Percentiles rank a stretch among this genome's conserved stretches.
These are phyloP conservation scores for Cercospora sp. DNA, from an alignment of 2,329 filamentous ascomycete species.

Conservation along the genomic window DNA sequence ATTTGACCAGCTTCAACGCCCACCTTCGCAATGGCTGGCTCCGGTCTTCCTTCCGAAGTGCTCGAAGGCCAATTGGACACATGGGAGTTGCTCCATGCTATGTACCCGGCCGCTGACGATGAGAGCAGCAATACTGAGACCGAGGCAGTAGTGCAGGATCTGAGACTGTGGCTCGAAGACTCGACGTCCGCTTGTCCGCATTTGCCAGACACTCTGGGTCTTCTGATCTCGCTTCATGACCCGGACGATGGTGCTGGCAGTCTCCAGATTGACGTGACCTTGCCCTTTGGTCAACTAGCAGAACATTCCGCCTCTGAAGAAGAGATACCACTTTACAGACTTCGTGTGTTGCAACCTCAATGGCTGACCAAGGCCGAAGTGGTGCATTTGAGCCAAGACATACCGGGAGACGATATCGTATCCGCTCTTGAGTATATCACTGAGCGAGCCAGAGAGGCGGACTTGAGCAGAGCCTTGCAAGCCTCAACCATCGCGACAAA, in stretches of 20 bases:
- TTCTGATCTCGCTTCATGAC: neutral
- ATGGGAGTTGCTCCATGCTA: constrained; percentile 55
- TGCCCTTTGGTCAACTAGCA: constrained; percentile 3
- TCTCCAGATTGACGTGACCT: constrained; percentile 7
- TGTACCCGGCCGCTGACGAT: constrained; percentile 50
- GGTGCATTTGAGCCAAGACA: constrained; percentile 41
- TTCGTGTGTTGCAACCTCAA: constrained; percentile 51
- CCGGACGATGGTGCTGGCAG: neutral
- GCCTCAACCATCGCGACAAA: neutral
- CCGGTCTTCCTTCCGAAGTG: constrained; percentile 11
- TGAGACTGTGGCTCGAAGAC: constrained; percentile 25
- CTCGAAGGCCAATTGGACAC: constrained; percentile 25
- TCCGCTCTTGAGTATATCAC: constrained; percentile 50
- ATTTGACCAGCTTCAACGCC: neutral
- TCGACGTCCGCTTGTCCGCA: neutral
- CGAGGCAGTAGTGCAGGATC: constrained; percentile 9
- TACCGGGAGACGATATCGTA: constrained; percentile 51
- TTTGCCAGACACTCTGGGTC: constrained; percentile 8
- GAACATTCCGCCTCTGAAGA: neutral
- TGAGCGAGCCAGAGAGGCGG: constrained; percentile 35
- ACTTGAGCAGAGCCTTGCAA: neutral
- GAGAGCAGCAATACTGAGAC: constrained; percentile 21
- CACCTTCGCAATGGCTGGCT: constrained; percentile 9
- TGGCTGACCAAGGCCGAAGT: constrained; percentile 57
- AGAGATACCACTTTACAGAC: constrained; percentile 31